Evolutionary conservation across 306 rosid genomes (phyloP).

Genomic region (Cicer cuneatum): DNA sequence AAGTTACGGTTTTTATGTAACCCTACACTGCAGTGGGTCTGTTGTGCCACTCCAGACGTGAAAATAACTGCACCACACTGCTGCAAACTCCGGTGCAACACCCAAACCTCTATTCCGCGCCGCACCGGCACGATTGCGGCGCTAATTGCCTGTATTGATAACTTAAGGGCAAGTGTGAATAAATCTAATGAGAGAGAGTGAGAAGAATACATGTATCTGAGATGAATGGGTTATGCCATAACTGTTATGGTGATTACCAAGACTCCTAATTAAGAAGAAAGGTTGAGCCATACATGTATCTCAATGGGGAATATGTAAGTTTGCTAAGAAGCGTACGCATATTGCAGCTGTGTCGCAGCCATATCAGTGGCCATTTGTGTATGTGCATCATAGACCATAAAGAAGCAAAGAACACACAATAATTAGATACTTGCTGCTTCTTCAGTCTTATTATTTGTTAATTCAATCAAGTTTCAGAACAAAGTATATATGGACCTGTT

Average conservation of each 20-base stretch:
- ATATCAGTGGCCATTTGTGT: not conserved
- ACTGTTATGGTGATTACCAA: not conserved
- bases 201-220: not conserved
- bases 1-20: no score
- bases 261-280: not conserved
- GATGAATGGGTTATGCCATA: not conserved
- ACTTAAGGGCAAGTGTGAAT: not conserved
- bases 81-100: no score
- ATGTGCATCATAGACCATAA: slow-evolving; percentile 4
- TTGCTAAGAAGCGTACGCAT: not conserved
- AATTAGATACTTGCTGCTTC: slow-evolving; percentile 2
- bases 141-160: no score
- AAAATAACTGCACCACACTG: no score
- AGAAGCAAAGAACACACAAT: slow-evolving; percentile 11
- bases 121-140: no score
- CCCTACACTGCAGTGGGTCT: no score
- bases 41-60: no score
- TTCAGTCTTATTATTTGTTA: slow-evolving; percentile 20
- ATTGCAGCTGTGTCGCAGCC: not conserved
- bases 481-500: slow-evolving; percentile 17
- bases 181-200: not conserved
- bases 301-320: not conserved
- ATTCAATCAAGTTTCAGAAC: slow-evolving; percentile 24
- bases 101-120: no score
- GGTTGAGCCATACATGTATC: slow-evolving; percentile 6